These are phyloP conservation scores for Boletus semigastroideus DNA, from an alignment of 1,284 basidiomycete species.

Conservation along the genomic window DNA sequence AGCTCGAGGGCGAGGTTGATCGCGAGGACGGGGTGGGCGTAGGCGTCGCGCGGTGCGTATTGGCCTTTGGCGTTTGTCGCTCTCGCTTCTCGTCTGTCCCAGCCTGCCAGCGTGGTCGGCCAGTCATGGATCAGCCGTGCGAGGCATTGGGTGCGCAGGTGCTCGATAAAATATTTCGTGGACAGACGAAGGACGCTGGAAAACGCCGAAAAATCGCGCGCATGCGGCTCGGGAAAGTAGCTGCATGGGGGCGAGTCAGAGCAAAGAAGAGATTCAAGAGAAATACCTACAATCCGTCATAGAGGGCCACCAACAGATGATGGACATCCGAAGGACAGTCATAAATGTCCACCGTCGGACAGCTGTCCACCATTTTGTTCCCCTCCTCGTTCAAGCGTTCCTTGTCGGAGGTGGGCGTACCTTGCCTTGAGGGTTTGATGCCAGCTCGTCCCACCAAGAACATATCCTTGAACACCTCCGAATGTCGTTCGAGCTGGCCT, in stretches of 20 bases:
- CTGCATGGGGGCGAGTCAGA: slow-evolving; percentile 22
- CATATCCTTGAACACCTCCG: slow-evolving; percentile 65
- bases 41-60: slow-evolving; percentile 48
- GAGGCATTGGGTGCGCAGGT: slow-evolving; percentile 56
- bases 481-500: slow-evolving; percentile 68
- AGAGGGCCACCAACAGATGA: slow-evolving; percentile 60
- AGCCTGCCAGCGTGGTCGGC: slow-evolving; percentile 59
- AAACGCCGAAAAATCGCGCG: slow-evolving; percentile 55
- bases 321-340: slow-evolving; percentile 56
- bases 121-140: slow-evolving; percentile 57
- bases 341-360: slow-evolving; percentile 49
- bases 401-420: neutral
- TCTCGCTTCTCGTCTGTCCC: slow-evolving; percentile 63
- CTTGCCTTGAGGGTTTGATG: neutral
- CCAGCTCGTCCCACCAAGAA: slow-evolving; percentile 52
- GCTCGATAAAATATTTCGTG: slow-evolving; percentile 66
- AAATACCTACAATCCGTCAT: slow-evolving; percentile 47
- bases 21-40: slow-evolving; percentile 57
- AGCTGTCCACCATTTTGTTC: slow-evolving; percentile 49
- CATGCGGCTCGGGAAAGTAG: slow-evolving; percentile 41
- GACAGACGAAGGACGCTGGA: slow-evolving; percentile 64
- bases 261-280: neutral
- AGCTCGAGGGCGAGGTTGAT: slow-evolving; percentile 69
- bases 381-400: slow-evolving; percentile 24
- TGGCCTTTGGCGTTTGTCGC: slow-evolving; percentile 45